Conservation (phyloP, 2,329 filamentous ascomycete genomes). For the Penicillium sp. region DNA sequence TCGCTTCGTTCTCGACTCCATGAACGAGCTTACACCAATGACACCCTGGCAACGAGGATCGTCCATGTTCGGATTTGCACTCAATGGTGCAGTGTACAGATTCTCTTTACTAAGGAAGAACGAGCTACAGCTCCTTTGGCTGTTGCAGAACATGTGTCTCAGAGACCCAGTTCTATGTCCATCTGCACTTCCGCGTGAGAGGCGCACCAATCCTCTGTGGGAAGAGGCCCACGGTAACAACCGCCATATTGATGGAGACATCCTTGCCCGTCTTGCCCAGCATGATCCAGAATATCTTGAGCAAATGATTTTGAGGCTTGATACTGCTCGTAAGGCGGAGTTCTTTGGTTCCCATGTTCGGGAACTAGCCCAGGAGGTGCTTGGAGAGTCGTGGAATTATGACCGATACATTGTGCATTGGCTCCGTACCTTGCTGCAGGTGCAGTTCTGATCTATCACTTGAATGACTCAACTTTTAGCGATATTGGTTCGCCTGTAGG, state of each 20-base stretch:
- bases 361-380: constrained; percentile 51
- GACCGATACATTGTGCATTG: constrained; percentile 33
- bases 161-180: constrained; percentile 51
- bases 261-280: constrained; percentile 57
- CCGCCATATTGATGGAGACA: constrained; percentile 68
- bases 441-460: constrained; percentile 17
- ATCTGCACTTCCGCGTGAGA: constrained; percentile 40
- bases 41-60: constrained; percentile 31
- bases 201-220: constrained; percentile 26
- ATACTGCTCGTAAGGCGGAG: constrained; percentile 6
- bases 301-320: constrained; percentile 28
- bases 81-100: constrained; percentile 68
- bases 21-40: constrained; percentile 13
- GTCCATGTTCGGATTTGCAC: constrained; percentile 61
- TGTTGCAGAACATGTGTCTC: constrained; percentile 68
- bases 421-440: constrained; percentile 34
- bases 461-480: neutral
- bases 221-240: constrained; percentile 44
- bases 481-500: neutral
- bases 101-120: constrained; percentile 64
- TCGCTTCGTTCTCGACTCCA: constrained; percentile 25
- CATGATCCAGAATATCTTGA: constrained; percentile 35
- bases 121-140: constrained; percentile 67
- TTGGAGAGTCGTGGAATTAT: constrained; percentile 33
- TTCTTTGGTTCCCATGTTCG: constrained; percentile 37